Percentiles rank a stretch among this genome's conserved stretches.
Evolutionary conservation across 2,329 filamentous ascomycete species (phyloP).

Genomic region (Fusarium sp.): DNA sequence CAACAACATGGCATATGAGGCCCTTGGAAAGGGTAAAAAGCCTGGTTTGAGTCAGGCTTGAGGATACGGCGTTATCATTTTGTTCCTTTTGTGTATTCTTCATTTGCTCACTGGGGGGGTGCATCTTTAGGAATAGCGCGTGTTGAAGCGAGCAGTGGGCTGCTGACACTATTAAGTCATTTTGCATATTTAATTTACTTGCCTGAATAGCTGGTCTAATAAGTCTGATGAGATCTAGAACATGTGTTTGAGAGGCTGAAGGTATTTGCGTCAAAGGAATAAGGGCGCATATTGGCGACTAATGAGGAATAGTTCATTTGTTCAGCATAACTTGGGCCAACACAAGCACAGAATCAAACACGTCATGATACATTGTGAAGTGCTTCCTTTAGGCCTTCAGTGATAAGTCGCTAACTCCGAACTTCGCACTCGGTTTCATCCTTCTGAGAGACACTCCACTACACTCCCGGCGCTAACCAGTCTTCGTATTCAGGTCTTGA

Average conservation of each 20-base stretch:
- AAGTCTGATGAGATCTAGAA: neutral
- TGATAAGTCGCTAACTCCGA: neutral
- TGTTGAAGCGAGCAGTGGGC: conserved; percentile 39
- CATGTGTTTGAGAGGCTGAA: neutral
- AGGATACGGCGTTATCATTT: conserved; percentile 34
- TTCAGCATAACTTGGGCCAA: neutral
- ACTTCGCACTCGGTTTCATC: conserved; percentile 24
- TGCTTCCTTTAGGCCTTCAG: neutral
- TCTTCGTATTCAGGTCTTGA: conserved; percentile 27
- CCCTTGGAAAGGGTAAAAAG: conserved; percentile 11
- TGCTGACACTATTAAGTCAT: conserved; percentile 26
- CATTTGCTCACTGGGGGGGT: conserved; percentile 17
- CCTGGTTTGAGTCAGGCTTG: conserved; percentile 29
- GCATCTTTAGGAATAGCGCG: conserved; percentile 30
- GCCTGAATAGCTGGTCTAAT: conserved; percentile 20
- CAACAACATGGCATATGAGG: conserved; percentile 17
- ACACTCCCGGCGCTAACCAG: conserved; percentile 21
- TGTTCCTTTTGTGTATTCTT: conserved; percentile 15
- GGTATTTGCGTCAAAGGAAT: conserved; percentile 1
- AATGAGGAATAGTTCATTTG: neutral
- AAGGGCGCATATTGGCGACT: neutral
- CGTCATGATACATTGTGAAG: neutral
- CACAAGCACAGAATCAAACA: neutral
- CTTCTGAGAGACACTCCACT: neutral
- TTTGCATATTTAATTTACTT: conserved; percentile 37